Percentiles rank a stretch among this genome's conserved stretches.
phyloP scores from a whole-genome alignment of 352 stramenopile species.

The Blastocystis sp. region DNA sequence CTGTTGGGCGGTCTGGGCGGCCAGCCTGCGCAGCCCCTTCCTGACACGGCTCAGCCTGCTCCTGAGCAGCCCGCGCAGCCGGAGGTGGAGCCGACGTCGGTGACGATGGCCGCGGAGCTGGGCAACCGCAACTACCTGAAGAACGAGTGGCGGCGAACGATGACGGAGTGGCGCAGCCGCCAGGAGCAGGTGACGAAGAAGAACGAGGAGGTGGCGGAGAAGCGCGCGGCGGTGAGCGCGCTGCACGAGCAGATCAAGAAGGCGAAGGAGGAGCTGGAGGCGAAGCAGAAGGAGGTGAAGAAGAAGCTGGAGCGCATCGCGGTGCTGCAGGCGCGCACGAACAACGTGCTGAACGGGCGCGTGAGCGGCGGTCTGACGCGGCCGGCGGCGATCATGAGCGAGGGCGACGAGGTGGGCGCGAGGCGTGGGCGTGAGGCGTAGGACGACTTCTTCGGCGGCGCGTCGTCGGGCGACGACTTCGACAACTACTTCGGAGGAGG shows the following conservation, averaged over 20 bases:
- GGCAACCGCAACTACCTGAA: slow-evolving; percentile 44
- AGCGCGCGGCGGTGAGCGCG: slow-evolving; percentile 23
- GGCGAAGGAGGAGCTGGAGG: slow-evolving; percentile 63
- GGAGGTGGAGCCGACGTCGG: slow-evolving; percentile 43
- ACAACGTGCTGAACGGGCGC: slow-evolving; percentile 48
- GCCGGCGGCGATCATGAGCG: not conserved
- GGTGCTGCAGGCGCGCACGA: slow-evolving; percentile 38
- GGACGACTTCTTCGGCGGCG: slow-evolving; percentile 41
- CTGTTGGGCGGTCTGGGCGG: not conserved
- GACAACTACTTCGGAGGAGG: not conserved
- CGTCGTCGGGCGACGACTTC: not conserved
- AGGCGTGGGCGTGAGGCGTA: not conserved
- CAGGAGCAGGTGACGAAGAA: slow-evolving; percentile 50
- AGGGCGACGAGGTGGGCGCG: not conserved
- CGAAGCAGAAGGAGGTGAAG: slow-evolving; percentile 69
- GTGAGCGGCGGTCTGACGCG: not conserved
- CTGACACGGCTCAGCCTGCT: not conserved
- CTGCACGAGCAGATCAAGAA: slow-evolving; percentile 61
- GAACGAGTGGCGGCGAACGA: slow-evolving; percentile 26
- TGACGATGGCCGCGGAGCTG: slow-evolving; percentile 65
- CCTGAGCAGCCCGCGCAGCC: not conserved
- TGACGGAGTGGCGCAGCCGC: slow-evolving; percentile 38
- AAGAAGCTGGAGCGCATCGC: slow-evolving; percentile 54
- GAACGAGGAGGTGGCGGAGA: slow-evolving; percentile 47
- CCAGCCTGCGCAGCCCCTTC: not conserved